A percentile compares a stretch with the other conserved stretches of the same genome.
These are phyloP conservation scores for Juncus inflexus DNA, from an alignment of 176 grass and related monocot genomes.

Conservation along the genomic window DNA sequence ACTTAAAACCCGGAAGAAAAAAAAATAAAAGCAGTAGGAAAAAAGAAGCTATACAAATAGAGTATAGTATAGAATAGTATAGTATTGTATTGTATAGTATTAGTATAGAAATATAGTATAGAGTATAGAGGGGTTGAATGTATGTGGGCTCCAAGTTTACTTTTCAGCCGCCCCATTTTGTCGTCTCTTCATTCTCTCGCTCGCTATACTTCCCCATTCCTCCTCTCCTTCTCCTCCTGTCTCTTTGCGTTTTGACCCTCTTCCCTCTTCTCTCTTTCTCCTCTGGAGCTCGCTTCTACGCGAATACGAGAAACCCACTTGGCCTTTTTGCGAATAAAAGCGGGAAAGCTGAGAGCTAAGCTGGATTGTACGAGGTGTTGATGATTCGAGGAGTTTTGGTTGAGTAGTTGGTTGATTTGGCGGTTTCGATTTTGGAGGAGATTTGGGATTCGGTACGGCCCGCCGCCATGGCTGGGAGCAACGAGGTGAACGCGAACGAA, in stretches of 20 bases:
- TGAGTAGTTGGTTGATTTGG: neutral
- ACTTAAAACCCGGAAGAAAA: conserved; percentile 1
- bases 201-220: conserved; percentile 11
- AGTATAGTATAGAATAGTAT: neutral
- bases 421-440: neutral
- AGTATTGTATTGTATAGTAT: too few species aligned
- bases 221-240: neutral
- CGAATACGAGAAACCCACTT: neutral
- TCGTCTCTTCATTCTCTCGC: conserved; percentile 59
- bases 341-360: conserved; percentile 7
- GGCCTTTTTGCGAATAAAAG: conserved; percentile 10
- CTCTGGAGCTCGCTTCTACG: conserved; percentile 21
- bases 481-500: conserved; percentile 98
- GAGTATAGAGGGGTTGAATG: conserved; percentile 21
- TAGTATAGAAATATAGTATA: neutral
- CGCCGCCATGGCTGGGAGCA: conserved; percentile 81
- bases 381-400: conserved; percentile 34
- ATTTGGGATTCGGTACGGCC: neutral
- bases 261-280: conserved; percentile 6
- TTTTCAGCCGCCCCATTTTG: conserved; percentile 70
- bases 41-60: neutral
- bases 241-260: conserved; percentile 26
- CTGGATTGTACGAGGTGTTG: neutral
- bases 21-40: conserved; percentile 14
- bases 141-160: conserved; percentile 44